These are phyloP conservation scores for Tetracladium maxilliforme DNA, from an alignment of 2,329 filamentous ascomycete species.

Conservation along the genomic window DNA sequence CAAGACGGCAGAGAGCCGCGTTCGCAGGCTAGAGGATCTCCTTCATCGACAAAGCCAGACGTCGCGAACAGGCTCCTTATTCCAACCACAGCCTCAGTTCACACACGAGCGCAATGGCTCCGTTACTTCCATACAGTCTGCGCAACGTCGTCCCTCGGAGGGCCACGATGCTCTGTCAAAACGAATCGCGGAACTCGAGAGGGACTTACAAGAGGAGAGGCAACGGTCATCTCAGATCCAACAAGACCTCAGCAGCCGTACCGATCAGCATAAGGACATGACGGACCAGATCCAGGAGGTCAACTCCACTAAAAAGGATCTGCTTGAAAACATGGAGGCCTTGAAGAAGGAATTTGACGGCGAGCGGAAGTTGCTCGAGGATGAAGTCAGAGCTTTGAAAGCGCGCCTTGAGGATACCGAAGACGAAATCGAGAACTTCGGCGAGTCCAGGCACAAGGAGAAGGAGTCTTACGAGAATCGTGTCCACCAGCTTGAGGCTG, in stretches of 20 bases:
- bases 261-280: conserved; percentile 42
- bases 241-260: conserved; percentile 48
- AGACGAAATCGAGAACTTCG: conserved; percentile 76
- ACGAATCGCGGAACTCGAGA: conserved; percentile 55
- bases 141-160: conserved; percentile 14
- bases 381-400: conserved; percentile 64
- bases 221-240: conserved; percentile 53
- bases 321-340: conserved; percentile 88
- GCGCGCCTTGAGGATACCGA: conserved; percentile 75
- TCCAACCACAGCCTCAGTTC: conserved; percentile 33
- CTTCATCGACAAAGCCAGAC: conserved; percentile 67
- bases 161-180: conserved; percentile 34
- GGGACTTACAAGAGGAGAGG: conserved; percentile 61
- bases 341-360: conserved; percentile 77
- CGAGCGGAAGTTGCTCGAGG: conserved; percentile 71
- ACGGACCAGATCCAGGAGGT: conserved; percentile 67
- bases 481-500: conserved; percentile 51
- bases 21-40: conserved; percentile 82
- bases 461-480: conserved; percentile 55
- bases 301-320: conserved; percentile 83
- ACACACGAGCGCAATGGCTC: conserved; percentile 36
- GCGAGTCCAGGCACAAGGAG: conserved; percentile 73
- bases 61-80: conserved; percentile 38
- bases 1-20: conserved; percentile 74
- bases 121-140: conserved; percentile 15